Evolutionary conservation across 2,329 filamentous ascomycete species (phyloP).

Genomic region (Fusarium falciforme): DNA sequence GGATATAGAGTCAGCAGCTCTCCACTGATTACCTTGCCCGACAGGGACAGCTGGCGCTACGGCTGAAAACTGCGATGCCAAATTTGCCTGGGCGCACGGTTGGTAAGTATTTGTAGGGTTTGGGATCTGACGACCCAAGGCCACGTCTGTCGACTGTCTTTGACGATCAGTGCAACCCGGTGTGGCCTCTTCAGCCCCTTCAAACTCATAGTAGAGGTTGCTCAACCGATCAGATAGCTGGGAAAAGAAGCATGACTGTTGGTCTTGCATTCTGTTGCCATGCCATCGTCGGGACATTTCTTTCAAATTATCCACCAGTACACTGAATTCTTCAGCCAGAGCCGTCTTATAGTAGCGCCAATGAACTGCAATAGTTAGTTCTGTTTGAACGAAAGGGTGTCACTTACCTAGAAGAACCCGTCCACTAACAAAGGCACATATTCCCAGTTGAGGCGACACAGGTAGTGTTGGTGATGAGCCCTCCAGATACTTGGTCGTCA

Average conservation of each 20-base stretch:
- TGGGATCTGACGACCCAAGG: not conserved
- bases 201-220: not conserved
- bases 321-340: not conserved
- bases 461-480: slow-evolving; percentile 30
- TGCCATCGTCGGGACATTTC: not conserved
- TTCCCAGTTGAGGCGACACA: not conserved
- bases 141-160: not conserved
- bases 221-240: not conserved
- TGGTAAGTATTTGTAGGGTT: not conserved
- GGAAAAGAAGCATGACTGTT: not conserved
- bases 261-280: not conserved
- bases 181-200: not conserved
- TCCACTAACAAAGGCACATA: not conserved
- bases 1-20: slow-evolving; percentile 16
- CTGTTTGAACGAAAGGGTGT: not conserved
- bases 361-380: not conserved
- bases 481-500: slow-evolving; percentile 57
- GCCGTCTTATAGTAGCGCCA: not conserved
- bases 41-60: not conserved
- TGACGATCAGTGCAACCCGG: too few species aligned
- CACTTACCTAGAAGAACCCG: not conserved
- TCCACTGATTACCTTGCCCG: not conserved
- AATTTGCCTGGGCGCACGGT: not conserved
- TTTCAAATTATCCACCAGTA: not conserved
- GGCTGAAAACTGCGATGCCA: not conserved